phyloP scores from a whole-genome alignment of 208 protist genomes.

The Tritrichomonas musculus region DNA sequence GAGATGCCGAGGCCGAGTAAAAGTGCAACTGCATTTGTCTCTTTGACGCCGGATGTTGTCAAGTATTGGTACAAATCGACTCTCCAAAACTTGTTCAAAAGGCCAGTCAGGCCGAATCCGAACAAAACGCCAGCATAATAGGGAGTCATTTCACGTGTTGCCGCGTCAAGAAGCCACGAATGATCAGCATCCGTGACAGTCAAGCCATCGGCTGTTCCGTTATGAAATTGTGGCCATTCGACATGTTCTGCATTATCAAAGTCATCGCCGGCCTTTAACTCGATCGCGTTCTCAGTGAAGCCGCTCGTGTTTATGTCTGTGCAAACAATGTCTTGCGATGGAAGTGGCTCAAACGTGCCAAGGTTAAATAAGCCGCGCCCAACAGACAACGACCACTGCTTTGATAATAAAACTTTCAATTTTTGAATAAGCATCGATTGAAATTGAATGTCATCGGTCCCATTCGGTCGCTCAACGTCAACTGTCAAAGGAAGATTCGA shows the following conservation, averaged over 20 bases:
- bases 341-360: background rate
- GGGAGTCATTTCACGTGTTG: background rate
- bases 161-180: background rate
- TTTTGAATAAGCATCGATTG: constrained; percentile 1
- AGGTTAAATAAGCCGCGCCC: background rate
- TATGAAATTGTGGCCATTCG: background rate
- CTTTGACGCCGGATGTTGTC: background rate
- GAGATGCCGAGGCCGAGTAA: background rate
- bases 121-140: background rate
- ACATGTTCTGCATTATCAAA: background rate
- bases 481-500: background rate
- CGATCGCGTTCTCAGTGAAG: background rate
- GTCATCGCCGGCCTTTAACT: background rate
- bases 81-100: background rate
- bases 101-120: background rate
- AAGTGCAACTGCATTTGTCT: background rate
- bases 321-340: background rate
- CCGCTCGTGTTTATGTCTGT: background rate
- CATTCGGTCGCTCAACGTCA: constrained; percentile 22
- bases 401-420: background rate
- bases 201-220: background rate
- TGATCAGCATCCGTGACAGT: background rate
- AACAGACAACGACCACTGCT: background rate
- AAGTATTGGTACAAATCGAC: background rate
- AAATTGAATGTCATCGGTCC: constrained; percentile 11